Percentiles rank a stretch among this genome's conserved stretches.
phyloP scores from a whole-genome alignment of 2,329 filamentous ascomycete species.

The Apiospora marii region DNA sequence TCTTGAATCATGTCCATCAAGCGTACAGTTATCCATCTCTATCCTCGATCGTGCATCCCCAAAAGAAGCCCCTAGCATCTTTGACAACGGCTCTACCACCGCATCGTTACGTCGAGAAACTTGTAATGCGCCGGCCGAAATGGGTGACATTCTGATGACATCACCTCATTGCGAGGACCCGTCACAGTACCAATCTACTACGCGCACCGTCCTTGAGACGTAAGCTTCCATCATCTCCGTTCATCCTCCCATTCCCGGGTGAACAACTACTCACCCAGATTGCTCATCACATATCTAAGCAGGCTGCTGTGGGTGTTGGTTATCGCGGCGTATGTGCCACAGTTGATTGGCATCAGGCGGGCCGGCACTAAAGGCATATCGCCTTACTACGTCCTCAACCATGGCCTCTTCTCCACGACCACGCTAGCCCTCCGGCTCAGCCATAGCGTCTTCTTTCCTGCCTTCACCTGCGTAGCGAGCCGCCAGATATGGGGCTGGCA shows the following conservation, averaged over 20 bases:
- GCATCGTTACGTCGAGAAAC: not conserved
- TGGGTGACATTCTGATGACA: slow-evolving; percentile 6
- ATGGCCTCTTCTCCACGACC: slow-evolving; percentile 29
- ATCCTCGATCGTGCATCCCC: not conserved
- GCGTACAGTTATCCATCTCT: not conserved
- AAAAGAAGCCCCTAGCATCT: not conserved
- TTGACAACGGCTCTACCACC: not conserved
- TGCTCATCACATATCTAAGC: not conserved
- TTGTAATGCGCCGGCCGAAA: not conserved
- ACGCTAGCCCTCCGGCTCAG: slow-evolving; percentile 29
- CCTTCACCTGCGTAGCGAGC: slow-evolving; percentile 27
- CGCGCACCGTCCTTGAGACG: slow-evolving; percentile 28
- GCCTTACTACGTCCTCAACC: slow-evolving; percentile 30
- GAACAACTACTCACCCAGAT: not conserved
- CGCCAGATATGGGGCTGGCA: slow-evolving; percentile 27
- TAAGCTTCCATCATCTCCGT: slow-evolving; percentile 16
- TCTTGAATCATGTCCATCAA: slow-evolving; percentile 10
- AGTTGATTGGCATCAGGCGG: slow-evolving; percentile 23
- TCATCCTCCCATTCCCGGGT: not conserved
- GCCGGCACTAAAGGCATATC: slow-evolving; percentile 29
- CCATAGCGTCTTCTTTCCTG: slow-evolving; percentile 27
- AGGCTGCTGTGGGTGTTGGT: slow-evolving; percentile 27
- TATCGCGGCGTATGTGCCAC: slow-evolving; percentile 28
- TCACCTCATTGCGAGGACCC: slow-evolving; percentile 26
- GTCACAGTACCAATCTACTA: slow-evolving; percentile 25